Percentiles rank a stretch among this genome's conserved stretches.
phyloP scores from a whole-genome alignment of 352 stramenopile genomes.

The Phytophthora sojae region DNA sequence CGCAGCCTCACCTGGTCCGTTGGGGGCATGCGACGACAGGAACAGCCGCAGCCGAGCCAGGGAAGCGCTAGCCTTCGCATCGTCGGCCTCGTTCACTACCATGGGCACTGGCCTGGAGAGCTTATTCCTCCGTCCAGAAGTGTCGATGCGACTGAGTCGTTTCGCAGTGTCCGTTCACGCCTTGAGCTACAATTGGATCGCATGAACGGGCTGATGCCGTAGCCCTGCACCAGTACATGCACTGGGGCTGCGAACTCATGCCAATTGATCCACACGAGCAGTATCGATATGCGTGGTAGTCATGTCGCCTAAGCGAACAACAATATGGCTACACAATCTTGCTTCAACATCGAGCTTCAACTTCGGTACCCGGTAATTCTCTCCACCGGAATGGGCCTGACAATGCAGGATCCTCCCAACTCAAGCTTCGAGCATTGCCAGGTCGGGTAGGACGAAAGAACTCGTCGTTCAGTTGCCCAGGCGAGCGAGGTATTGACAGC shows the following conservation, averaged over 20 bases:
- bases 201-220: too few species aligned
- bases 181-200: neutral
- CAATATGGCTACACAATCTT: constrained; percentile 1
- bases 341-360: constrained; percentile 28
- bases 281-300: too few species aligned
- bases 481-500: too few species aligned
- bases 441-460: too few species aligned
- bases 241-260: too few species aligned
- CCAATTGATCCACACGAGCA: too few species aligned
- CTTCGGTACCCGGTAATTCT: neutral
- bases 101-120: constrained; percentile 7
- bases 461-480: too few species aligned
- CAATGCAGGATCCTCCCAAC: too few species aligned
- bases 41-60: constrained; percentile 48
- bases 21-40: constrained; percentile 45
- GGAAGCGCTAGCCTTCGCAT: constrained; percentile 33
- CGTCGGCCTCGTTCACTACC: constrained; percentile 28
- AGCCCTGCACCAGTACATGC: too few species aligned
- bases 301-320: neutral
- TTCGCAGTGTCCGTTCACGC: constrained; percentile 22
- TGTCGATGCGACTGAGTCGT: constrained; percentile 16
- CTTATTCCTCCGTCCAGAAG: constrained; percentile 20
- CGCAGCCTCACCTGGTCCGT: constrained; percentile 18
- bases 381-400: too few species aligned
- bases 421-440: too few species aligned